phyloP scores from a whole-genome alignment of 2,329 filamentous ascomycete species.

The Colletotrichum tropicicola region DNA sequence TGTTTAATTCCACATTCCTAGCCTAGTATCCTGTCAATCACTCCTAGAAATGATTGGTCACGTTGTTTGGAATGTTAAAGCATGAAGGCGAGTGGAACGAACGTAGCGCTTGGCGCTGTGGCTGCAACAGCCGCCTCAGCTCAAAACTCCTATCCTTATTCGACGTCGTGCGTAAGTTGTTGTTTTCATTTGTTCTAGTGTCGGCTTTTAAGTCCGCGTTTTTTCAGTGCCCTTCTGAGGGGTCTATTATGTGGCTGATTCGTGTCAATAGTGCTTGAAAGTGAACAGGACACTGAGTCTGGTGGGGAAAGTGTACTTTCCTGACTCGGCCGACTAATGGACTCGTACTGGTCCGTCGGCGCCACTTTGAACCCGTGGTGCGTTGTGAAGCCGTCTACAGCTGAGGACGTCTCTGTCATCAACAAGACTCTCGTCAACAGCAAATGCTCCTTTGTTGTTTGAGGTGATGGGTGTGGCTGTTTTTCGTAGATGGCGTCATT shows the following conservation, averaged over 20 bases:
- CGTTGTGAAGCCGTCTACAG: constrained; percentile 42
- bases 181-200: background rate
- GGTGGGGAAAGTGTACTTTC: constrained; percentile 39
- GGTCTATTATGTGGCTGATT: background rate
- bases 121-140: background rate
- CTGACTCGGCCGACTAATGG: constrained; percentile 39
- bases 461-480: constrained; percentile 46
- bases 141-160: background rate
- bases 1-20: no score
- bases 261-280: constrained; percentile 35
- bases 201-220: no score
- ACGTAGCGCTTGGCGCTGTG: background rate
- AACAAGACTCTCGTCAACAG: constrained; percentile 42
- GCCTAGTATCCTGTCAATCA: no score
- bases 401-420: constrained; percentile 45
- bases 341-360: constrained; percentile 46
- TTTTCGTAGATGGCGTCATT: constrained; percentile 46
- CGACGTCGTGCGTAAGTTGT: constrained; percentile 12
- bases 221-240: no score
- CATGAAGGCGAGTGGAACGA: background rate
- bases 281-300: constrained; percentile 35
- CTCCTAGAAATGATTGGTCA: no score
- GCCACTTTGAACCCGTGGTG: constrained; percentile 46
- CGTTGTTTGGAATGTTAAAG: background rate
- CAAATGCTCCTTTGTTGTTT: constrained; percentile 47